Percentiles rank a stretch among this genome's conserved stretches.
phyloP scores from a whole-genome alignment of 78 protist genomes.

The Andalucia godoyi region DNA sequence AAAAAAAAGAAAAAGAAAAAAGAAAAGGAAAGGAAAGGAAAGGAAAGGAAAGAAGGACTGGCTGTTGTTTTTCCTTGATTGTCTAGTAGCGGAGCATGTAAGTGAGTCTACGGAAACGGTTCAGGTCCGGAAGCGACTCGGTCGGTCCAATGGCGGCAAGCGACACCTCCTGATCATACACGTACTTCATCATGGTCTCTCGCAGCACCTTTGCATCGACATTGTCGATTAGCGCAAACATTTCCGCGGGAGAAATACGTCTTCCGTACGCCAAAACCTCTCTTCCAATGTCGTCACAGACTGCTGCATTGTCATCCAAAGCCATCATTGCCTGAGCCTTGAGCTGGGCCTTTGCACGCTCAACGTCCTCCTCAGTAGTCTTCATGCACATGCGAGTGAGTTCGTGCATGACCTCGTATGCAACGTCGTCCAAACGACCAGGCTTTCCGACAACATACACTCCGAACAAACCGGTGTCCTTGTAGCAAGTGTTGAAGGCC shows the following conservation, averaged over 20 bases:
- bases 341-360: conserved; percentile 58
- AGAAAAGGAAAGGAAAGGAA: too few relatives aligned
- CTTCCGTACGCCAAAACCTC: conserved; percentile 77
- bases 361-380: conserved; percentile 27
- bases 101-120: conserved; percentile 9
- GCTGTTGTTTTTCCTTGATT: too few relatives aligned
- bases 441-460: conserved; percentile 35
- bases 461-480: conserved; percentile 92
- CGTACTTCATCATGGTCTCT: conserved; percentile 1
- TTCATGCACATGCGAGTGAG: background rate
- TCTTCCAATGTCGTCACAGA: conserved; percentile 79
- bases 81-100: background rate
- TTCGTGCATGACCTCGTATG: conserved; percentile 1
- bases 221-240: conserved; percentile 51
- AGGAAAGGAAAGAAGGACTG: too few relatives aligned
- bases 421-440: conserved; percentile 32
- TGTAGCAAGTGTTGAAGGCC: conserved; percentile 79
- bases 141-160: conserved; percentile 49
- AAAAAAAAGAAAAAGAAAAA: too few relatives aligned
- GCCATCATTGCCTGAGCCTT: conserved; percentile 26
- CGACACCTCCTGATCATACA: conserved; percentile 49
- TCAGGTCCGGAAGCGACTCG: conserved; percentile 29
- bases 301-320: conserved; percentile 45
- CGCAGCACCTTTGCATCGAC: too few relatives aligned
- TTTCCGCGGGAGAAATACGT: conserved; percentile 43